These are phyloP conservation scores for Nematodospora anomalae DNA, from an alignment of 1,139 yeast genomes.

Conservation along the genomic window DNA sequence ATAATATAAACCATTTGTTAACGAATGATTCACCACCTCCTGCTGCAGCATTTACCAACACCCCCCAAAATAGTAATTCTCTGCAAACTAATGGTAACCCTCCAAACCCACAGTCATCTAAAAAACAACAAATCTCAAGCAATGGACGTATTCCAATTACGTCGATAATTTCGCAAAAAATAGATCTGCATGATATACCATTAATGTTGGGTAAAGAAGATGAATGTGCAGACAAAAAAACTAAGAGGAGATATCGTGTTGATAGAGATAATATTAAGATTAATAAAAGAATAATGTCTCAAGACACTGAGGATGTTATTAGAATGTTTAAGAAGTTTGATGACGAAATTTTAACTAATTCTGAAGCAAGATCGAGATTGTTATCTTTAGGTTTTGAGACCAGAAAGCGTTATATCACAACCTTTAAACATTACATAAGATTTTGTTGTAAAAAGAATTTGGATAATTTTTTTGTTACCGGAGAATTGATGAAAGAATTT, in stretches of 20 bases:
- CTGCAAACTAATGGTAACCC: neutral
- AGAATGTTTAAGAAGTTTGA: slow-evolving; percentile 20
- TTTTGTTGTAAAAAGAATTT: slow-evolving; percentile 18
- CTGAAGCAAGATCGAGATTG: slow-evolving; percentile 18
- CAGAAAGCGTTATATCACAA: slow-evolving; percentile 19
- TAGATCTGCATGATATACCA: slow-evolving; percentile 16
- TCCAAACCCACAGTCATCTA: neutral
- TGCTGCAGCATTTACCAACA: slow-evolving; percentile 1
- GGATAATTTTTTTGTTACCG: slow-evolving; percentile 19
- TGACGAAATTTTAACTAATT: slow-evolving; percentile 18
- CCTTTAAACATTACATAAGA: slow-evolving; percentile 19
- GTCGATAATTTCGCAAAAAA: slow-evolving; percentile 20
- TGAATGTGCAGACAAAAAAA: slow-evolving; percentile 9
- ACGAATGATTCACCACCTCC: slow-evolving; percentile 14
- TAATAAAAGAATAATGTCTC: slow-evolving; percentile 19
- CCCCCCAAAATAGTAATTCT: neutral
- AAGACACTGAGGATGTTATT: slow-evolving; percentile 19
- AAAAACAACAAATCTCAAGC: neutral
- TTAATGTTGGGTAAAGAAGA: slow-evolving; percentile 9
- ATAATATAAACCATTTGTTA: slow-evolving; percentile 15
- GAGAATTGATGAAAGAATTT: slow-evolving; percentile 20
- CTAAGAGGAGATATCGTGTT: slow-evolving; percentile 17
- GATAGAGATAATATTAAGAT: slow-evolving; percentile 19
- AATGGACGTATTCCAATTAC: slow-evolving; percentile 16
- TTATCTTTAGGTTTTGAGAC: slow-evolving; percentile 19